phyloP scores from a whole-genome alignment of 1,139 yeast genomes.

The Meyerozyma athensensis region DNA sequence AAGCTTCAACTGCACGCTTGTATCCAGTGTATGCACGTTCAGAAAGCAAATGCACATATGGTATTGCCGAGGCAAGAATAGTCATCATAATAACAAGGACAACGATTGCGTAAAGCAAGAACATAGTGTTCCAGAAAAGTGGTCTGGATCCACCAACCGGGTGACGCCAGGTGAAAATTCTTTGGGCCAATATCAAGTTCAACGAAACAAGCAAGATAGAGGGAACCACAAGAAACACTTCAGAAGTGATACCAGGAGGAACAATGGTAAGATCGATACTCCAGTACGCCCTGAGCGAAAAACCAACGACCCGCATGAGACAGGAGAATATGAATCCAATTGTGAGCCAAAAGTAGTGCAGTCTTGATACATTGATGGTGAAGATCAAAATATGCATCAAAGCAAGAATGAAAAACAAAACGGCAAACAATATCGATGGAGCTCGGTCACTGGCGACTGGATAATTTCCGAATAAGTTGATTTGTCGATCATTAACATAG shows the following conservation, averaged over 20 bases:
- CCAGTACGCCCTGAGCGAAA: slow-evolving; percentile 6
- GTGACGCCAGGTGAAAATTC: slow-evolving; percentile 9
- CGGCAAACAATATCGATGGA: slow-evolving; percentile 6
- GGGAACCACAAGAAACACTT: slow-evolving; percentile 6
- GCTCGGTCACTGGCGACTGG: slow-evolving; percentile 5
- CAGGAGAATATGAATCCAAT: slow-evolving; percentile 5
- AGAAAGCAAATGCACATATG: slow-evolving; percentile 5
- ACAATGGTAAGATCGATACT: slow-evolving; percentile 2
- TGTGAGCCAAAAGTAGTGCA: slow-evolving; percentile 7
- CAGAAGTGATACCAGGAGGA: slow-evolving; percentile 4
- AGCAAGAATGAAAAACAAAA: slow-evolving; percentile 3
- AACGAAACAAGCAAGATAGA: slow-evolving; percentile 5
- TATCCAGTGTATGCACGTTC: background rate
- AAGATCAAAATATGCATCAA: slow-evolving; percentile 5
- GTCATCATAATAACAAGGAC: slow-evolving; percentile 4
- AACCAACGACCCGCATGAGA: slow-evolving; percentile 5
- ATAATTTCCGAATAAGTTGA: slow-evolving; percentile 7
- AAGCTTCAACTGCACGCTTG: slow-evolving; percentile 3
- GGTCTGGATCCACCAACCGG: slow-evolving; percentile 8
- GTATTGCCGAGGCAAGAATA: slow-evolving; percentile 4
- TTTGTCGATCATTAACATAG: slow-evolving; percentile 2
- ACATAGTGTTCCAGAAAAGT: slow-evolving; percentile 7
- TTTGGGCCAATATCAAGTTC: slow-evolving; percentile 8
- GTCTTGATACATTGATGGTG: slow-evolving; percentile 4
- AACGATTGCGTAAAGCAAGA: slow-evolving; percentile 6